Base-by-base conservation (phyloP, 306 rosid species). In the Corylus heterophylla region DNA sequence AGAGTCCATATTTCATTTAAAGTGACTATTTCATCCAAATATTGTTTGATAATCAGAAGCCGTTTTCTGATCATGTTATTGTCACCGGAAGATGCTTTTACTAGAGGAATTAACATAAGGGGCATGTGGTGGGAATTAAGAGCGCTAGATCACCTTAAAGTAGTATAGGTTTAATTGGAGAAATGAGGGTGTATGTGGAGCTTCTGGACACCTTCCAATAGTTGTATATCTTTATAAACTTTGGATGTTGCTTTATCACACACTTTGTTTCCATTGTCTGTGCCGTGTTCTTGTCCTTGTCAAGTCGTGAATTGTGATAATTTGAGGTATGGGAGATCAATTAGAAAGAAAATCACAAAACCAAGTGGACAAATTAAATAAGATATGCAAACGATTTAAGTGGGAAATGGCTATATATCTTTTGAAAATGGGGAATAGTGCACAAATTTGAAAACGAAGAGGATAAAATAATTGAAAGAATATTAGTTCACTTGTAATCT, bases 81-180 rank as follows among this genome's bases (percentile, higher is more conserved):
- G 64, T 59, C 76, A 22, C 45, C 20, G 37, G 27, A 51, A 48
- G 54, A 45, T 67, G 59, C 73, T 9, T 71, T 63, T 50, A 42
- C 45, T n/a, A 25, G 76, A 73, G 61, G 29, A 74, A 61, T 50
- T 66, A 12, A 55, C 3, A 14, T 56, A 78, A 42, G 45, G 37
- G 8, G 5, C 42, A 76, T 67, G 47, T 81, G 74, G 42, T 61
- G 76, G 69, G 55, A 50, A 48, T 68, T 17, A 49, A 78, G 74
- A 54, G 51, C 77, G 52, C 75, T 42, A 10, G 77, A 63, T 55
- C 54, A 72, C 16, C 52, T 37, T 5, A 64, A 64, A 22, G 29
- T 18, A 45, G 5, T 13, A n/a, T 42, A 76, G 35, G 35, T 52
- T 56, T 81, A 47, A 66, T 8, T 49, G 56, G 42, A 47, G 72